Evolutionary conservation across 1,139 yeast genomes (phyloP), one percentile per base, ranked within the genome.

Genomic region (Schwanniomyces etchellsii): DNA sequence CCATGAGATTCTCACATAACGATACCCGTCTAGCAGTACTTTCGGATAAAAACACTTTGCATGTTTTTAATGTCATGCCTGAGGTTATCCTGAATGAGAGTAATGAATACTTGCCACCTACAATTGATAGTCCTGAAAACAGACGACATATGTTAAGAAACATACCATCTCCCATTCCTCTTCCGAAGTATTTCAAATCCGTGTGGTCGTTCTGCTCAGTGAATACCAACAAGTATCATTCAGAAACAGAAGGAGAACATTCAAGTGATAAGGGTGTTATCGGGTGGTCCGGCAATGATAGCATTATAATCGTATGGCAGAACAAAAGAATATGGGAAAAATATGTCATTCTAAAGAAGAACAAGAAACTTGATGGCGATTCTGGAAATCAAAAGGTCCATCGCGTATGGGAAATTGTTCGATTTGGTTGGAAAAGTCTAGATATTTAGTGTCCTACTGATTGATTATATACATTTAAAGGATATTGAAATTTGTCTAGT

Each of bases 191-290:
- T 52, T 83, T 89, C 56, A 75, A 81, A 34, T 81, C 94, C 2
- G 81, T 83, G 10, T 89, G 96, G 97, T 81, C 94, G 28, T 84
- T 82, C 58, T 86, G 88, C 30, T 80, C 89, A 1, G 66, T 77
- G n/a, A 81, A 82, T 43, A 74, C 88, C 22, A 70, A 68, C 36
- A 58, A 68, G 34, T 50, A 61, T 34, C 70, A 64, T 38, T 35
- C 47, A 3, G 52, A 51, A 11, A 36, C 26, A 34, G 31, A 26
- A 32, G 43, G 47, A 3, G 48, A 42, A 13, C 41, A 47, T 4
- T 47, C 43, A 13, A 66, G 64, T 34, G 85, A 80, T 42, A 49
- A 55, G 23, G 93, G 95, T 0, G 74, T 74, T 0, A 43, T 89
- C 23, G 95, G 93, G 2, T 85, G 95, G 95, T 65, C 79, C 1